A percentile compares a stretch with the other conserved stretches of the same genome.
Evolutionary conservation across 2,329 filamentous ascomycete genomes (phyloP).

Genomic region (Fusarium sacchari): DNA sequence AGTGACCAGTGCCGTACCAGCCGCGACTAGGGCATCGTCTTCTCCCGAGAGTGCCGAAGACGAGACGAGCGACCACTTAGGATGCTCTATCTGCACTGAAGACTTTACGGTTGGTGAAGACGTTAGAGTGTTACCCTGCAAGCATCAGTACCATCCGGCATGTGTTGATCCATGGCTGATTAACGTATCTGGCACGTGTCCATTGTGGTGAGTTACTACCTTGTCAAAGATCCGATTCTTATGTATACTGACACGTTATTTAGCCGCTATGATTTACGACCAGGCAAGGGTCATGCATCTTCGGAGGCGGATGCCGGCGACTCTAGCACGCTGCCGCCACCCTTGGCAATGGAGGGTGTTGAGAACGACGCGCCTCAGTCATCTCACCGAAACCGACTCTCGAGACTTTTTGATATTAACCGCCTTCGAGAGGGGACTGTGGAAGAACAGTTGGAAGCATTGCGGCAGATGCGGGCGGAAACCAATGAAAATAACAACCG

Average conservation of each 20-base stretch:
- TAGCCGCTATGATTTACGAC: constrained; percentile 66
- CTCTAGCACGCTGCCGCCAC: constrained; percentile 51
- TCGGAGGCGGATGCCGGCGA: constrained; percentile 35
- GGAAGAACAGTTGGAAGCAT: constrained; percentile 70
- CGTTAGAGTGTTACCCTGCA: constrained; percentile 73
- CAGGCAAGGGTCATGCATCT: constrained; percentile 46
- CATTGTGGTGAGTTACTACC: constrained; percentile 67
- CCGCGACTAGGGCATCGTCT: constrained; percentile 22
- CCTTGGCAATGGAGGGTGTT: constrained; percentile 53
- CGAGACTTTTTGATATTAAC: constrained; percentile 66
- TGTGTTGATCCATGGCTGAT: constrained; percentile 77
- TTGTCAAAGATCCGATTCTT: not conserved
- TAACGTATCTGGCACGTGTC: constrained; percentile 75
- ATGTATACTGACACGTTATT: constrained; percentile 28
- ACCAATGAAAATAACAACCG: constrained; percentile 35
- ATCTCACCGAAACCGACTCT: constrained; percentile 57
- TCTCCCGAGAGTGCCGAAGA: constrained; percentile 35
- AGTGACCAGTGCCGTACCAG: constrained; percentile 17
- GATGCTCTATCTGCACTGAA: constrained; percentile 76
- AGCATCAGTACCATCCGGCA: constrained; percentile 73
- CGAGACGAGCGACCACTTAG: constrained; percentile 55
- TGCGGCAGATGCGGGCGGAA: constrained; percentile 57
- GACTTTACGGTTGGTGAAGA: constrained; percentile 74
- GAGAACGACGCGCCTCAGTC: constrained; percentile 46
- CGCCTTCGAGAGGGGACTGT: constrained; percentile 67